Conservation (phyloP, 371 early-diverging fungal genomes). For the Mortierella sp. region DNA sequence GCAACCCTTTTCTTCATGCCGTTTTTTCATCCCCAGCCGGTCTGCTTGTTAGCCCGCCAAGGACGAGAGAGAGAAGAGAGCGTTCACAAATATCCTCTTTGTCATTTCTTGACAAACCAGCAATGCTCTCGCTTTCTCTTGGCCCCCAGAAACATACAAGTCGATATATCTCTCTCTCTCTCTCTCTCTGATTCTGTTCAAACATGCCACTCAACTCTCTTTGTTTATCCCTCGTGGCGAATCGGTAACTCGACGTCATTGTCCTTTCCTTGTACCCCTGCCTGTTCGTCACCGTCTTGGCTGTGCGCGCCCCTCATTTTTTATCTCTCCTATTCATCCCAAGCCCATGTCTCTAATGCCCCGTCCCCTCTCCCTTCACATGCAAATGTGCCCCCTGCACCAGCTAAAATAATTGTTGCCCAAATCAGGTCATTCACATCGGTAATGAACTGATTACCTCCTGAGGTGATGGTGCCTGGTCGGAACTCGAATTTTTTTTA, state of each 20-base stretch:
- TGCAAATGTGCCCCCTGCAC: slow-evolving; percentile 17
- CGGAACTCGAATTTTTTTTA: neutral
- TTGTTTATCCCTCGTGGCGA: neutral
- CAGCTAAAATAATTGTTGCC: neutral
- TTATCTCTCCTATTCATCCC: neutral
- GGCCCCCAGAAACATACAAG: neutral
- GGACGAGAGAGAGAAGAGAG: neutral
- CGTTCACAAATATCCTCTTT: neutral
- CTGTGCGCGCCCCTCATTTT: neutral
- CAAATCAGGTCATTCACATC: slow-evolving; percentile 12
- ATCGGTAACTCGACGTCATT: slow-evolving; percentile 3
- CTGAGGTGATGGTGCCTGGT: neutral
- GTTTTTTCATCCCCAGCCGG: neutral
- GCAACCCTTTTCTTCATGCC: neutral
- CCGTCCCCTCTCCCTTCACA: neutral
- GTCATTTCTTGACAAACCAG: neutral
- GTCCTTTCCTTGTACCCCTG: neutral
- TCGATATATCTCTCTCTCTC: neutral
- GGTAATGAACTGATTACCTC: neutral
- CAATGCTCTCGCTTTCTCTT: slow-evolving; percentile 1
- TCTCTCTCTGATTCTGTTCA: neutral
- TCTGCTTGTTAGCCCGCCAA: neutral
- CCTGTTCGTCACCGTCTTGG: neutral
- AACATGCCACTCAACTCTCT: neutral
- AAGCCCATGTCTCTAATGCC: neutral